Evolutionary conservation across 768 basidiomycete genomes (phyloP), one percentile per base, ranked within the genome.

Genomic region (Calocera viscosa): DNA sequence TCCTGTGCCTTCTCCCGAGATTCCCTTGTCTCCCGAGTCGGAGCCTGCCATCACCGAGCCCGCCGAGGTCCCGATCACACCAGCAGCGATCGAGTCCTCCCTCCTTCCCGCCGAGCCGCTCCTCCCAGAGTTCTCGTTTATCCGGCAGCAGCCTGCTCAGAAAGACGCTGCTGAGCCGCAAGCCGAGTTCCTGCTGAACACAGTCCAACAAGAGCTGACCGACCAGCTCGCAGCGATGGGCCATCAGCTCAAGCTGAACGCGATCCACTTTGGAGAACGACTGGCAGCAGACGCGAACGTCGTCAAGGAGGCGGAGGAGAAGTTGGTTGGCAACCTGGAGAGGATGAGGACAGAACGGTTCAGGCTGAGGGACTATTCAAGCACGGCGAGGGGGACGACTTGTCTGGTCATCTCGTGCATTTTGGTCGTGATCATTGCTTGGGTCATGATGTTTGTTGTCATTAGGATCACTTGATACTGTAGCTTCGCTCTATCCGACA

Each of bases 151-250:
- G 19, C 30, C 53, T 10, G 14, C 53, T 30, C 11, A 26, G 19
- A 30, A 14, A 14, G 53, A 28, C 24, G 5, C 35, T 14, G 7
- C 14, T 8, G 14, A 60, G 53, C 53, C 53, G 26, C 5, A 60
- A 60, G 53, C 53, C 53, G 53, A 60, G 22, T 60, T 16, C 22
- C 53, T 28, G 53, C 53, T 60, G 16, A 60, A 60, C 53, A n/a
- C 69, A 0, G 64, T 71, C 8, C 92, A 94, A 28, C 83, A 90
- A 64, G 84, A 89, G 26, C 83, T 94, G 60, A 82, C 89, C 0
- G 79, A 79, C 10, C 87, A 91, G 72, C 83, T 94, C 28, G 86
- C 85, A 0, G 75, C 84, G 66, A 97, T 98, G 94, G 91, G 92
- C 0, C 79, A 85, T 11, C 91, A 93, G 73, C 84, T 98, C 64